These are phyloP conservation scores for Tillandsia fasciculata DNA, from an alignment of 176 grass and related monocot species.

Conservation along the genomic window DNA sequence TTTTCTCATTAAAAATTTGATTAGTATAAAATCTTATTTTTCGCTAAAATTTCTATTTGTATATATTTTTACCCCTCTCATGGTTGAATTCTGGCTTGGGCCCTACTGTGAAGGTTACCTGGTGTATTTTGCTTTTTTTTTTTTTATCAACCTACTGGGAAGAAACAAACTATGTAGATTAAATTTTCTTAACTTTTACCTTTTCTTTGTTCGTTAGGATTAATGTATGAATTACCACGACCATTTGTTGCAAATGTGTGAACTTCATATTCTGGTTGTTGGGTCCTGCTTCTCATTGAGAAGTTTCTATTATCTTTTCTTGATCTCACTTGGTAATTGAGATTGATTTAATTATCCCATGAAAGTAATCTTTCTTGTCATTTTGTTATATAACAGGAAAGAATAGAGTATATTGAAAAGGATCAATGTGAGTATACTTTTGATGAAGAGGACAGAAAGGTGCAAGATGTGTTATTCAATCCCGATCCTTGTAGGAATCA, in stretches of 20 bases:
- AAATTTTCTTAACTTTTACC: background rate
- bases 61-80: background rate
- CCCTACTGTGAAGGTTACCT: too few relatives aligned
- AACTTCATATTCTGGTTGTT: too few relatives aligned
- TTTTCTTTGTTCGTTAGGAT: too few relatives aligned
- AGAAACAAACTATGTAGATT: background rate
- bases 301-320: too few relatives aligned
- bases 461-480: slow-evolving; percentile 71
- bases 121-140: slow-evolving; percentile 8
- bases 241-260: too few relatives aligned
- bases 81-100: background rate
- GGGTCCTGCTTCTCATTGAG: too few relatives aligned
- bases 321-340: too few relatives aligned
- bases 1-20: too few relatives aligned
- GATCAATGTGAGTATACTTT: slow-evolving; percentile 94
- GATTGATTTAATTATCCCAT: background rate
- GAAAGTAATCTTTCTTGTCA: slow-evolving; percentile 8
- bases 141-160: background rate
- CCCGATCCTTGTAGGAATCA: slow-evolving; percentile 48
- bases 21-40: background rate
- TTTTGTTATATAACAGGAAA: slow-evolving; percentile 40
- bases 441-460: slow-evolving; percentile 93
- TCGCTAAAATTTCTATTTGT: background rate
- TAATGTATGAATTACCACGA: too few relatives aligned
- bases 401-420: slow-evolving; percentile 75